Conservation (phyloP, 495 filamentous ascomycete species). For the Hyaloscypha bicolor region DNA sequence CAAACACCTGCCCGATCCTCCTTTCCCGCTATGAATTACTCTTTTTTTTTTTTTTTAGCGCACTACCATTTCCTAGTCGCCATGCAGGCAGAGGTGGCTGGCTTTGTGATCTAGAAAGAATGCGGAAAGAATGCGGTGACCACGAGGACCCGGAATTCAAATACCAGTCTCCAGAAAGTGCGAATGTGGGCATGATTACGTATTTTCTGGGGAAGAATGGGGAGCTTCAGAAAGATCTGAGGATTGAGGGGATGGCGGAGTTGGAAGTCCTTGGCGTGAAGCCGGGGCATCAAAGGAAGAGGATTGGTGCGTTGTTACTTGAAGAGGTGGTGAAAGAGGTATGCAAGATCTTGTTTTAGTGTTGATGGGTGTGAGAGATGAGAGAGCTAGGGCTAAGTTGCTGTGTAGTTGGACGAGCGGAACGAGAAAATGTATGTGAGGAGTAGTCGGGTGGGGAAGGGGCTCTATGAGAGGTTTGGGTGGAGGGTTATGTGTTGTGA, state of each 20-base stretch:
- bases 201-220: background rate
- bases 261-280: background rate
- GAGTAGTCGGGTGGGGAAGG: background rate
- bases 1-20: background rate
- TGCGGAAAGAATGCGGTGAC: no score
- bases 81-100: background rate
- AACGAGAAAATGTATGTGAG: background rate
- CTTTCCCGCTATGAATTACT: background rate
- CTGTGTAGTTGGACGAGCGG: background rate
- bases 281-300: background rate
- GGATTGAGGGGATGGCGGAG: background rate
- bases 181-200: background rate
- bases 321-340: background rate
- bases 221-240: background rate
- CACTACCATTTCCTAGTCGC: conserved; percentile 2
- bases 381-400: no score
- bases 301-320: background rate
- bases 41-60: no score
- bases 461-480: background rate
- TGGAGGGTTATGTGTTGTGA: no score
- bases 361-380: no score
- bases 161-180: background rate
- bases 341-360: no score
- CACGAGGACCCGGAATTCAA: background rate
- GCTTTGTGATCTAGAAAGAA: background rate